A percentile compares a stretch with the other conserved stretches of the same genome.
phyloP scores from a whole-genome alignment of 129 eudicot species.

The Sambucus nigra region DNA sequence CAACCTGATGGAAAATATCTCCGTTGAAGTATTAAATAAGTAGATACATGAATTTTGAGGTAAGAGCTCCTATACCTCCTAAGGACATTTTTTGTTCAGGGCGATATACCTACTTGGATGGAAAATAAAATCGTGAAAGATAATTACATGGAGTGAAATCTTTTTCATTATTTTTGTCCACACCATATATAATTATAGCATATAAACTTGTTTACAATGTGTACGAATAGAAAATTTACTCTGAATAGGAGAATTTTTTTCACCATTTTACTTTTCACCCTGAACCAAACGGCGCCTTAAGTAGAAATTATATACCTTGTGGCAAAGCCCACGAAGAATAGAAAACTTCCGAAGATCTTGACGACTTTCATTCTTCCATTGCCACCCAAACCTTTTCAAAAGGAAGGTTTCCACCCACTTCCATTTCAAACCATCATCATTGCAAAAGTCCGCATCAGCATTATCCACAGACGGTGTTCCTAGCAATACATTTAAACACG shows the following conservation, averaged over 20 bases:
- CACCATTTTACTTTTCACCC: too few relatives aligned
- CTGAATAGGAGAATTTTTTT: too few relatives aligned
- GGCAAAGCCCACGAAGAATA: constrained; percentile 94
- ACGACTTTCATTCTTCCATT: constrained; percentile 59
- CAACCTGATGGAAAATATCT: constrained; percentile 43
- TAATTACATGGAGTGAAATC: too few relatives aligned
- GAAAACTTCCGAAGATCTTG: constrained; percentile 74
- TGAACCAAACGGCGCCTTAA: too few relatives aligned
- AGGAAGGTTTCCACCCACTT: constrained; percentile 78
- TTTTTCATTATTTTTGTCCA: too few relatives aligned
- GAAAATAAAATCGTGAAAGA: too few relatives aligned
- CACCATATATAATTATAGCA: too few relatives aligned
- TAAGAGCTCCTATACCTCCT: too few relatives aligned
- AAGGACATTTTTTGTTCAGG: too few relatives aligned
- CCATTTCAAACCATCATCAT: constrained; percentile 62
- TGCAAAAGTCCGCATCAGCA: constrained; percentile 23
- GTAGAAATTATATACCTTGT: constrained; percentile 46
- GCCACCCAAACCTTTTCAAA: constrained; percentile 65
- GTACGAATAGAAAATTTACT: too few relatives aligned
- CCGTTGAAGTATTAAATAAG: constrained; percentile 8
- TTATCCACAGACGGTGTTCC: constrained; percentile 44
- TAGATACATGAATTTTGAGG: constrained; percentile 1
- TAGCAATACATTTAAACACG: constrained; percentile 69
- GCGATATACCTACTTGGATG: too few relatives aligned
- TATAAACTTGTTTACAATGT: too few relatives aligned